Evolutionary conservation across 345 rosid genomes (phyloP).

Genomic region (Eutrema yunnanense): DNA sequence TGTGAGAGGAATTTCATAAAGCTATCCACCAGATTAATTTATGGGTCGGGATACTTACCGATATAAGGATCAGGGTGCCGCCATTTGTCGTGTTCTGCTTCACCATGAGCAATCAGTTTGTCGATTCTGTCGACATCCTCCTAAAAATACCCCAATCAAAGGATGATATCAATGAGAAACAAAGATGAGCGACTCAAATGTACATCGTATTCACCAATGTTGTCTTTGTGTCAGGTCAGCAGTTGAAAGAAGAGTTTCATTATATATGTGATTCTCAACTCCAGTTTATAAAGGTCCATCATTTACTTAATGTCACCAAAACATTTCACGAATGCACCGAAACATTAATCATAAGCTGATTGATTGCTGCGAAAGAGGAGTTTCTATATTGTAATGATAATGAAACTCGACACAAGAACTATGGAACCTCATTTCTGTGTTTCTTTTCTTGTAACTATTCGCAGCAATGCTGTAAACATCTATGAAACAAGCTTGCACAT

Average conservation of each 20-base stretch:
- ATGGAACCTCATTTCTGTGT: not conserved
- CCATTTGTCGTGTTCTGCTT: constrained; percentile 73
- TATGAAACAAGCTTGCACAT: not conserved
- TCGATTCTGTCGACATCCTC: constrained; percentile 79
- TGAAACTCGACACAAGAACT: not conserved
- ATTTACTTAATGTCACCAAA: not conserved
- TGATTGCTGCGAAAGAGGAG: not conserved
- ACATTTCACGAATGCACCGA: not conserved
- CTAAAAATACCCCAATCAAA: constrained; percentile 32
- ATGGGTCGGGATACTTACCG: constrained; percentile 36
- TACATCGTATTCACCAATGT: not conserved
- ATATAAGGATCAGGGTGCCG: constrained; percentile 97
- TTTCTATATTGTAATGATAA: not conserved
- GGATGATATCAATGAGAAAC: not conserved
- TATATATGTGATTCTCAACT: too few species aligned
- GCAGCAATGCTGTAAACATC: not conserved
- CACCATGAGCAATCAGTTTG: constrained; percentile 70
- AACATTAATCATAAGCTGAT: not conserved
- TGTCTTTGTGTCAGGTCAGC: not conserved
- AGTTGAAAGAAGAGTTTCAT: not conserved
- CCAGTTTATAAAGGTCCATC: not conserved
- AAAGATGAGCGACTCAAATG: not conserved
- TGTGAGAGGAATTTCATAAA: not conserved
- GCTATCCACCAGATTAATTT: not conserved
- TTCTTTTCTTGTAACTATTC: not conserved